phyloP scores from a whole-genome alignment of 2,329 filamentous ascomycete species.

The Pseudocercospora pini-densiflorae region DNA sequence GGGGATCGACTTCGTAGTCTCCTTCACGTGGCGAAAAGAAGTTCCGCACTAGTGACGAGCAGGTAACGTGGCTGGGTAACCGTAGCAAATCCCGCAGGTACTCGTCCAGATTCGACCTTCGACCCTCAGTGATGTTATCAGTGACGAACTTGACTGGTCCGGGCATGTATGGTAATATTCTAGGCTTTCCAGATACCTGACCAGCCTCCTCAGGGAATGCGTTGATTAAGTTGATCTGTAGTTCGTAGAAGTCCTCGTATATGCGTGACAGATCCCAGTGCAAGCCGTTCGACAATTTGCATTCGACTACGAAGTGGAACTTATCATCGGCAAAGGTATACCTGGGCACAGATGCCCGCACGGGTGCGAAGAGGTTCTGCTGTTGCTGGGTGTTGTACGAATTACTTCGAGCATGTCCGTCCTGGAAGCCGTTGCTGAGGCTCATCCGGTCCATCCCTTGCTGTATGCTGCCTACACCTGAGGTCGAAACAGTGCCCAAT shows the following conservation, averaged over 20 bases:
- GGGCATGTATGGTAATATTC: constrained; percentile 94
- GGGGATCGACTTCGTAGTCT: constrained; percentile 89
- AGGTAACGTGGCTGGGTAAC: constrained; percentile 82
- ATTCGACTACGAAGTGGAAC: constrained; percentile 98
- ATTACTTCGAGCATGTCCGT: constrained; percentile 37
- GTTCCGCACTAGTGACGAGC: constrained; percentile 81
- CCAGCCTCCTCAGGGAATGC: constrained; percentile 92
- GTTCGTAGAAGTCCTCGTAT: constrained; percentile 99
- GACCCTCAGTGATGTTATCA: constrained; percentile 93
- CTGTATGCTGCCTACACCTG: constrained; percentile 56
- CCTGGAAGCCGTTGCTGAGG: constrained; percentile 56
- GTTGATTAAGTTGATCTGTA: constrained; percentile 92
- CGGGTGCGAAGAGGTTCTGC: constrained; percentile 66
- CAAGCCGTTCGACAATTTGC: constrained; percentile 83
- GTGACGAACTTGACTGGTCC: constrained; percentile 97
- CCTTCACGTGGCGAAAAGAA: constrained; percentile 90
- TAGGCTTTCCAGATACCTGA: constrained; percentile 73
- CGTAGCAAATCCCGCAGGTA: constrained; percentile 91
- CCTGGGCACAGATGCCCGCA: constrained; percentile 82
- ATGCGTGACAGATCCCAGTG: constrained; percentile 93
- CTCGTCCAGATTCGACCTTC: constrained; percentile 88
- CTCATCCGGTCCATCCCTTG: constrained; percentile 77
- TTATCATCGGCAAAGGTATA: constrained; percentile 98
- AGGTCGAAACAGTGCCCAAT: constrained; percentile 73
- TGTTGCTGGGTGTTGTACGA: constrained; percentile 51